Evolutionary conservation across 495 filamentous ascomycete species (phyloP), one percentile per base, ranked within the genome.

Genomic region (Aspergillus conjunctus): DNA sequence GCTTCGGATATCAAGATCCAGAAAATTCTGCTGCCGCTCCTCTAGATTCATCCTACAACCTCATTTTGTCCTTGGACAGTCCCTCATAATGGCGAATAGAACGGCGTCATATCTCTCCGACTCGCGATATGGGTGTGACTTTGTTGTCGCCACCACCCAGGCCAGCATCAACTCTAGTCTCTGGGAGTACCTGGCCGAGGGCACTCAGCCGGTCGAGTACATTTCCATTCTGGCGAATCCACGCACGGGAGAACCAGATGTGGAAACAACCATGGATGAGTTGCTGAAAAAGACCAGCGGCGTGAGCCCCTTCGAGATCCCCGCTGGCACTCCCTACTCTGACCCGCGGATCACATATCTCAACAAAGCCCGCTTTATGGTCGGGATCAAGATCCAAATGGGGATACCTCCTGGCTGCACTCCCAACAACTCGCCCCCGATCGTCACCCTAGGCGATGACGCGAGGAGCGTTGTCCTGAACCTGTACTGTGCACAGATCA

Each of bases 71-170:
- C 37, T 9, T 9, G 7, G 37, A 14, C 37, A 8, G 7, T 41
- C 15, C 15, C 37, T 41, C 1, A 14, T 41, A 0, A 44, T 52
- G 43, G 56, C 56, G 59, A 31, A 26, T 22, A 12, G 26, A 8
- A 51, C 5, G 1, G 11, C 11, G n/a, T 62, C 60, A 7, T 34
- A 51, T 33, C 60, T 62, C 12, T 51, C 60, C 4, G 34, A 41
- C 33, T 15, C 60, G 4, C 15, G 33, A 15, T 62, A 52, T 52
- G 32, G 33, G 18, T 62, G 51, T 32, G 60, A 62, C 53, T 62
- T 62, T 51, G 60, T 62, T 3, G 53, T 62, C 18, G 20, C 60
- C 18, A 62, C 60, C 20, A 62, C 60, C 17, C 60, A 62, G 60
- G 60, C 44, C 4, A 62, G 60, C 53, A 62, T 62, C 21, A 62